phyloP scores from a whole-genome alignment of 1,139 yeast species.

The Tardiomyces blankii region DNA sequence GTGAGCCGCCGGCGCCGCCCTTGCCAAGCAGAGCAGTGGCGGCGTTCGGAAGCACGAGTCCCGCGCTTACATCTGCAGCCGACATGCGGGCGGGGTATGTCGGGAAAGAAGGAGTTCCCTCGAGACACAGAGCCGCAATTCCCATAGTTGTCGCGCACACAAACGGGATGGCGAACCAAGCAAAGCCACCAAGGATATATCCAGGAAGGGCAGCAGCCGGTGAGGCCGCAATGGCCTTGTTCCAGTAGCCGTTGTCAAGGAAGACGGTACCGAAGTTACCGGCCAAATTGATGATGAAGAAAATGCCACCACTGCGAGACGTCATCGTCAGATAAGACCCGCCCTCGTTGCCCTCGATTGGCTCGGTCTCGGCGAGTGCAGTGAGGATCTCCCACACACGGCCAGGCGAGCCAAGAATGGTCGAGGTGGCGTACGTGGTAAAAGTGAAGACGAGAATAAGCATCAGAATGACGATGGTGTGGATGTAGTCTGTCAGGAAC shows the following conservation, averaged over 20 bases:
- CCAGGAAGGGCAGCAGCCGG: slow-evolving; percentile 87
- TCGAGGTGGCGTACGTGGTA: slow-evolving; percentile 39
- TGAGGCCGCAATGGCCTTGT: slow-evolving; percentile 75
- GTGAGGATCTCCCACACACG: slow-evolving; percentile 61
- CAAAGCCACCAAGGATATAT: slow-evolving; percentile 77
- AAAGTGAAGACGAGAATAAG: slow-evolving; percentile 27
- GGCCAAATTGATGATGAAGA: slow-evolving; percentile 70
- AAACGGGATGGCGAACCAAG: slow-evolving; percentile 89
- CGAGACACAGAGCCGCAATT: slow-evolving; percentile 63
- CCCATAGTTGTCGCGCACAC: slow-evolving; percentile 78
- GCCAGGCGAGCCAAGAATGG: slow-evolving; percentile 66
- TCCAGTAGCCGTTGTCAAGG: slow-evolving; percentile 83
- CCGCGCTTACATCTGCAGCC: slow-evolving; percentile 61
- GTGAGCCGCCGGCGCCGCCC: slow-evolving; percentile 76
- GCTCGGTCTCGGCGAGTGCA: slow-evolving; percentile 43
- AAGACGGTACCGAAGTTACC: slow-evolving; percentile 89
- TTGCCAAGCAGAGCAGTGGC: slow-evolving; percentile 76
- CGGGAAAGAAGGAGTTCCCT: slow-evolving; percentile 59
- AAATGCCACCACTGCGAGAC: slow-evolving; percentile 65
- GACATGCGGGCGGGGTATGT: slow-evolving; percentile 58
- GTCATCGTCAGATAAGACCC: slow-evolving; percentile 74
- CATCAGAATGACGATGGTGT: slow-evolving; percentile 41
- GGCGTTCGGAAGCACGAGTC: slow-evolving; percentile 77
- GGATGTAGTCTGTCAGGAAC: slow-evolving; percentile 77
- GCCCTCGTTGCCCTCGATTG: slow-evolving; percentile 60